Evolutionary conservation across 345 rosid genomes (phyloP).

Genomic region (Citrus australasica): DNA sequence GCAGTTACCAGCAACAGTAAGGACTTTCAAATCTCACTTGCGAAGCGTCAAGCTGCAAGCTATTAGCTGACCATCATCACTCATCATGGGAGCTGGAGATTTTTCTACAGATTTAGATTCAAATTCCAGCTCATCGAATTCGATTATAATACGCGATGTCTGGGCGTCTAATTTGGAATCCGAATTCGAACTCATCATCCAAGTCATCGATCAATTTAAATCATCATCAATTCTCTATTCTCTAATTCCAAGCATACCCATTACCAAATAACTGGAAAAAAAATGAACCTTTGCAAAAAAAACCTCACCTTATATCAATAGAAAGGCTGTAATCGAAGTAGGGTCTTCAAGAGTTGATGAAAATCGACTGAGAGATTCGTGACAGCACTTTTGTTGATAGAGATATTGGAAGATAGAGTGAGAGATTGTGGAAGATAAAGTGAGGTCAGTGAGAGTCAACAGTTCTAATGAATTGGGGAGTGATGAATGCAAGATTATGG

Average conservation of each 20-base stretch:
- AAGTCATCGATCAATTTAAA: constrained; percentile 33
- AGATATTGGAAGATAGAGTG: constrained; percentile 4
- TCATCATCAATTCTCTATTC: too few relatives aligned
- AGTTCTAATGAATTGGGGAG: constrained; percentile 2
- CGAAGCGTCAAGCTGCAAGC: too few relatives aligned
- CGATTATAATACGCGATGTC: constrained; percentile 60
- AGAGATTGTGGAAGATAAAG: not conserved
- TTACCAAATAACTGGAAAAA: too few relatives aligned
- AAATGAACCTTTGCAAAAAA: too few relatives aligned
- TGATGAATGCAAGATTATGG: not conserved
- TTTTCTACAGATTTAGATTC: constrained; percentile 6
- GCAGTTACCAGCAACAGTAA: not conserved
- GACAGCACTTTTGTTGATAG: not conserved
- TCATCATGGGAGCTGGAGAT: not conserved
- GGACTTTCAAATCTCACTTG: not conserved
- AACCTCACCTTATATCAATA: too few relatives aligned
- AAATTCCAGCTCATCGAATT: constrained; percentile 11
- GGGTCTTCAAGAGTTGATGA: not conserved
- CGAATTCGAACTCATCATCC: constrained; percentile 57
- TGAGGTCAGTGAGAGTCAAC: not conserved
- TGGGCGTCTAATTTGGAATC: constrained; percentile 70
- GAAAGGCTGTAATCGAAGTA: too few relatives aligned
- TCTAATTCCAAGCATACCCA: too few relatives aligned
- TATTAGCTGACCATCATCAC: too few relatives aligned
- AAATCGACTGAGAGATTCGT: constrained; percentile 3